These are phyloP conservation scores for Wickerhamiella kazuoi DNA, from an alignment of 805 yeast genomes.

Conservation along the genomic window DNA sequence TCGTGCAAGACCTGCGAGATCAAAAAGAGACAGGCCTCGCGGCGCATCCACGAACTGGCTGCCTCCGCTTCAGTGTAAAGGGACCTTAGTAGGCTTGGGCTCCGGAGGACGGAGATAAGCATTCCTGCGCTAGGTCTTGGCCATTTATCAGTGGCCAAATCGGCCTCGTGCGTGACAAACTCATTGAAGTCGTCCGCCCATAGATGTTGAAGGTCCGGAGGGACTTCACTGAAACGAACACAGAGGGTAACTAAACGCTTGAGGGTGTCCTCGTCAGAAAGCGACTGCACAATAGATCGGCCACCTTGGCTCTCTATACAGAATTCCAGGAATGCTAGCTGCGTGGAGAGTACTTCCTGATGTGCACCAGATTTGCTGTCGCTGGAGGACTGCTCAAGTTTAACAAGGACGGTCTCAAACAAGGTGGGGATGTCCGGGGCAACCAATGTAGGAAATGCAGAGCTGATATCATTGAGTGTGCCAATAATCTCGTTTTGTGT, in stretches of 20 bases:
- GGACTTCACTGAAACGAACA: slow-evolving; percentile 25
- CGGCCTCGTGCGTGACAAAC: slow-evolving; percentile 60
- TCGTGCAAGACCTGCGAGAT: slow-evolving; percentile 9
- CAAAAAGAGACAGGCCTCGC: slow-evolving; percentile 12
- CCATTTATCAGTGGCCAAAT: slow-evolving; percentile 35
- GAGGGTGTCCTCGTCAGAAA: slow-evolving; percentile 4
- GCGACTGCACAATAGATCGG: neutral
- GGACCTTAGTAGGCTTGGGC: slow-evolving; percentile 7
- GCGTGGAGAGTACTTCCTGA: slow-evolving; percentile 1
- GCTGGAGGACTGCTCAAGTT: neutral
- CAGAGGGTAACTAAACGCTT: slow-evolving; percentile 14
- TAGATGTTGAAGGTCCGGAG: slow-evolving; percentile 25
- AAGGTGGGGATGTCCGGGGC: slow-evolving; percentile 9
- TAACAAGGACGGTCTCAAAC: slow-evolving; percentile 3
- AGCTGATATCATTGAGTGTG: slow-evolving; percentile 11
- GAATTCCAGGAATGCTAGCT: slow-evolving; percentile 10
- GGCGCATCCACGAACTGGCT: slow-evolving; percentile 1
- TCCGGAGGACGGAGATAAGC: slow-evolving; percentile 33
- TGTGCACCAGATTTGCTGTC: neutral
- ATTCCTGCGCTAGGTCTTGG: slow-evolving; percentile 49
- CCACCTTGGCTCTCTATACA: slow-evolving; percentile 2
- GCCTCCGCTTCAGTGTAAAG: slow-evolving; percentile 5
- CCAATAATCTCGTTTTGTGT: slow-evolving; percentile 10
- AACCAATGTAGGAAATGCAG: slow-evolving; percentile 12
- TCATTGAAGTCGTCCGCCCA: slow-evolving; percentile 47